phyloP scores from a whole-genome alignment of 768 basidiomycete species.

The Tephrocybe sp. region DNA sequence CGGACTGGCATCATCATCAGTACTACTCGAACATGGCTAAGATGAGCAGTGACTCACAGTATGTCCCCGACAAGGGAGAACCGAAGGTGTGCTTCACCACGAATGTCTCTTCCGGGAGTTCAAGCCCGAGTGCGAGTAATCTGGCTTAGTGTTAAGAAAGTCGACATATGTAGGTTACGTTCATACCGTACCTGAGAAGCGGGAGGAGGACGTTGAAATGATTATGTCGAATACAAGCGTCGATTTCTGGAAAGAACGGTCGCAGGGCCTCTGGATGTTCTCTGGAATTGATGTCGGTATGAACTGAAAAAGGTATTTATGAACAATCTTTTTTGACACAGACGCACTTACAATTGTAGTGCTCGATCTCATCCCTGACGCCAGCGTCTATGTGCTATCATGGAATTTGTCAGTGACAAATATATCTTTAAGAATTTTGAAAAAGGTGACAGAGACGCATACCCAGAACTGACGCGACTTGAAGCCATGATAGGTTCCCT shows the following conservation, averaged over 20 bases:
- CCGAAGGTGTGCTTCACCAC: constrained; percentile 39
- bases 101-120: constrained; percentile 45
- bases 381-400: constrained; percentile 62
- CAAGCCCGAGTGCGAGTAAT: constrained; percentile 42
- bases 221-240: constrained; percentile 34
- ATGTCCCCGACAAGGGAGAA: constrained; percentile 32
- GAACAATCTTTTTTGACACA: neutral
- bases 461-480: constrained; percentile 22
- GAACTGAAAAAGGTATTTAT: constrained; percentile 22
- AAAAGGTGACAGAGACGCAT: neutral
- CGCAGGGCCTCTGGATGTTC: constrained; percentile 36
- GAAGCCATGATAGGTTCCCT: constrained; percentile 44
- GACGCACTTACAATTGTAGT: constrained; percentile 54
- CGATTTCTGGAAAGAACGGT: constrained; percentile 35
- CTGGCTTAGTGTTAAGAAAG: neutral
- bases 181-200: constrained; percentile 36
- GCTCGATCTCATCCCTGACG: constrained; percentile 62
- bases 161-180: constrained; percentile 3
- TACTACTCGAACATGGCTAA: too few relatives aligned
- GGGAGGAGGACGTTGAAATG: constrained; percentile 37
- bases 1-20: constrained; percentile 28
- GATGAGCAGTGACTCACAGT: constrained; percentile 25
- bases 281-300: constrained; percentile 30
- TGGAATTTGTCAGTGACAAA: neutral
- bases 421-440: too few relatives aligned